phyloP scores from a whole-genome alignment of 2,329 filamentous ascomycete species.

The Blastomyces parvus region DNA sequence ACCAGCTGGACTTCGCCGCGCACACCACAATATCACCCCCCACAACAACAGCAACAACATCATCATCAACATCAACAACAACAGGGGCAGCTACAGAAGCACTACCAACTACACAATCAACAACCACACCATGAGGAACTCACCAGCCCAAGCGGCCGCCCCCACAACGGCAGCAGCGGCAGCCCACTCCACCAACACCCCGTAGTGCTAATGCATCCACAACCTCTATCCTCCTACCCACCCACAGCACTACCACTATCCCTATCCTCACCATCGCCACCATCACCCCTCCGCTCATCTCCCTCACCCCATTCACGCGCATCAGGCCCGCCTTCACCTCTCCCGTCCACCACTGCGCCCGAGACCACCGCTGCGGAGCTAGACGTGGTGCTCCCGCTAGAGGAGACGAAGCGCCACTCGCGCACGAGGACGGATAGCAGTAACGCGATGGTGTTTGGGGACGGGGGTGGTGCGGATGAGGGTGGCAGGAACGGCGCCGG shows the following conservation, averaged over 20 bases:
- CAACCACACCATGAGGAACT: not conserved
- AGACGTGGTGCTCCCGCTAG: conserved; percentile 1
- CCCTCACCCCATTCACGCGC: not conserved
- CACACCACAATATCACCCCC: conserved; percentile 27
- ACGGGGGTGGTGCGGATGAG: conserved; percentile 32
- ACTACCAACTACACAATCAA: not conserved
- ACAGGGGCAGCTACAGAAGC: conserved; percentile 16
- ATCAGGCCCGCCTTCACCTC: not conserved
- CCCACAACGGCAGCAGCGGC: not conserved
- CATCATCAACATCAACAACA: conserved; percentile 29
- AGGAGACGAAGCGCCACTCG: conserved; percentile 29
- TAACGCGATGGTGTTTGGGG: conserved; percentile 37
- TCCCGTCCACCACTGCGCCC: not conserved
- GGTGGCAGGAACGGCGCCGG: conserved; percentile 7
- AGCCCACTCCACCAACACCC: not conserved
- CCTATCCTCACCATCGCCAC: conserved; percentile 18
- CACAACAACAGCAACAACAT: conserved; percentile 27
- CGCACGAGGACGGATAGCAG: conserved; percentile 36
- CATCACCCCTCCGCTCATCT: not conserved
- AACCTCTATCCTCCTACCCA: conserved; percentile 20
- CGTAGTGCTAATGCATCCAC: not conserved
- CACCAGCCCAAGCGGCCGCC: not conserved
- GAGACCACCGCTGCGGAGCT: conserved; percentile 20
- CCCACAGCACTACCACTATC: conserved; percentile 24
- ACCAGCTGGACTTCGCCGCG: conserved; percentile 21